A percentile compares a stretch with the other conserved stretches of the same genome.
Conservation (phyloP, 2,329 filamentous ascomycete genomes). For the Sporothrix pseudoabietina region DNA sequence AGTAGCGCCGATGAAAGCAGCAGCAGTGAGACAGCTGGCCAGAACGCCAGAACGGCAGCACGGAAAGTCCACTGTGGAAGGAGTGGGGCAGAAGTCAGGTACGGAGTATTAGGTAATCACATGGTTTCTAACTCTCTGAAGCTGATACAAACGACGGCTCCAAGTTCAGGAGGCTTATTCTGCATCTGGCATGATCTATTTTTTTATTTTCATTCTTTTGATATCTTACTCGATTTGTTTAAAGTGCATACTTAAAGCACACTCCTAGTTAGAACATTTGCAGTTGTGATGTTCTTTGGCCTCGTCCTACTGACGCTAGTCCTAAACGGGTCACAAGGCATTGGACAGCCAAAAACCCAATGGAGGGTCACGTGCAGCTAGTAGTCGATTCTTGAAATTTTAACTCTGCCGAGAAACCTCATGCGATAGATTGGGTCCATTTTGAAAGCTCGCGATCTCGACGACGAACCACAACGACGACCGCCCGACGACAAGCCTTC, state of each 20-base stretch:
- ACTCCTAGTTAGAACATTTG: background rate
- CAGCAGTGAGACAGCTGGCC: conserved; percentile 9
- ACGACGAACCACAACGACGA: background rate
- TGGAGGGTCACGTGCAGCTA: conserved; percentile 20
- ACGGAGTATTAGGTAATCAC: conserved; percentile 5
- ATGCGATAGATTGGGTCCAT: background rate
- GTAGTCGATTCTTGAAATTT: conserved; percentile 12
- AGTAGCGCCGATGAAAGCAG: conserved; percentile 15
- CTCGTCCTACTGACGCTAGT: background rate
- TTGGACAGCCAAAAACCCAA: background rate
- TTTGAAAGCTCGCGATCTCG: background rate
- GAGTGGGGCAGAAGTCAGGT: background rate
- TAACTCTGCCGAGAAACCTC: conserved; percentile 12
- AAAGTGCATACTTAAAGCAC: background rate
- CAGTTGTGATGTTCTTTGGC: background rate
- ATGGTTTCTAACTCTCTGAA: background rate
- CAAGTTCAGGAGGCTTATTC: no score
- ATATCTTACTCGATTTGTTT: no score
- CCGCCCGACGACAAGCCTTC: background rate
- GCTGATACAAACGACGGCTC: background rate
- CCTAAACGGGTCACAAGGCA: background rate
- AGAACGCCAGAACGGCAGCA: background rate
- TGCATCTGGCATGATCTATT: no score
- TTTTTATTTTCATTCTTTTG: no score
- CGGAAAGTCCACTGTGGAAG: conserved; percentile 2